These are phyloP conservation scores for Tuber borchii DNA, from an alignment of 495 filamentous ascomycete species.

Conservation along the genomic window DNA sequence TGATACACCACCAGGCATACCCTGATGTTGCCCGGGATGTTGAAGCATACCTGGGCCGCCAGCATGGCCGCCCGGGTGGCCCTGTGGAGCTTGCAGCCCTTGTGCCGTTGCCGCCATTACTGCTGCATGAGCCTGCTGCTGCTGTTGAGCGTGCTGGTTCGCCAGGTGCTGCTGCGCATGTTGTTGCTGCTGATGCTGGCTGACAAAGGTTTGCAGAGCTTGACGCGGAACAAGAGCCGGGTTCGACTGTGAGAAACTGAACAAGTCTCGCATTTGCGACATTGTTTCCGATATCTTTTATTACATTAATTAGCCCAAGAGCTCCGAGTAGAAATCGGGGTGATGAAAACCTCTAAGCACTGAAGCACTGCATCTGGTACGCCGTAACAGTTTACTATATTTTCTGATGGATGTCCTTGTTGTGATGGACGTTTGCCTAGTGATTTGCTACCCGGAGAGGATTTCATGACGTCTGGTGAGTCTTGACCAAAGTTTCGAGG, in stretches of 20 bases:
- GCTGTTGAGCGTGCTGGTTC: slow-evolving; percentile 41
- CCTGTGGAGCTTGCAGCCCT: slow-evolving; percentile 28
- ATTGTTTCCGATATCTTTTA: slow-evolving; percentile 53
- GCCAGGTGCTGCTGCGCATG: slow-evolving; percentile 43
- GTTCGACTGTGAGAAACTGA: slow-evolving; percentile 49
- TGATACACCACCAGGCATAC: slow-evolving; percentile 27
- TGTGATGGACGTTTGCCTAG: slow-evolving; percentile 49
- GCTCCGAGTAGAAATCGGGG: not conserved
- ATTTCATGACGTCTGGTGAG: slow-evolving; percentile 48
- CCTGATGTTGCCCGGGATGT: slow-evolving; percentile 29
- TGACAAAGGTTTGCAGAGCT: slow-evolving; percentile 48
- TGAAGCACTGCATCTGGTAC: slow-evolving; percentile 47
- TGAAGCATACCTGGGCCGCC: slow-evolving; percentile 36
- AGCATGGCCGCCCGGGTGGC: slow-evolving; percentile 33
- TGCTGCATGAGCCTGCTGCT: slow-evolving; percentile 27
- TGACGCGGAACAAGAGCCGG: slow-evolving; percentile 47
- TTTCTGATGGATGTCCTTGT: slow-evolving; percentile 50
- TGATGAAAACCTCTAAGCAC: slow-evolving; percentile 49
- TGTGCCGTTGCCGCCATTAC: slow-evolving; percentile 26
- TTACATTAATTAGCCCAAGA: slow-evolving; percentile 6
- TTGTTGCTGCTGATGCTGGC: slow-evolving; percentile 43
- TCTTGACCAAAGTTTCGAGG: slow-evolving; percentile 44
- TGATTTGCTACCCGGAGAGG: slow-evolving; percentile 54
- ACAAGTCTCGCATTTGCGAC: slow-evolving; percentile 53
- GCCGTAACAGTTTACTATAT: slow-evolving; percentile 47